Evolutionary conservation across 164 flowering plant genomes (phyloP).

Genomic region (Cinnamomum micranthum): DNA sequence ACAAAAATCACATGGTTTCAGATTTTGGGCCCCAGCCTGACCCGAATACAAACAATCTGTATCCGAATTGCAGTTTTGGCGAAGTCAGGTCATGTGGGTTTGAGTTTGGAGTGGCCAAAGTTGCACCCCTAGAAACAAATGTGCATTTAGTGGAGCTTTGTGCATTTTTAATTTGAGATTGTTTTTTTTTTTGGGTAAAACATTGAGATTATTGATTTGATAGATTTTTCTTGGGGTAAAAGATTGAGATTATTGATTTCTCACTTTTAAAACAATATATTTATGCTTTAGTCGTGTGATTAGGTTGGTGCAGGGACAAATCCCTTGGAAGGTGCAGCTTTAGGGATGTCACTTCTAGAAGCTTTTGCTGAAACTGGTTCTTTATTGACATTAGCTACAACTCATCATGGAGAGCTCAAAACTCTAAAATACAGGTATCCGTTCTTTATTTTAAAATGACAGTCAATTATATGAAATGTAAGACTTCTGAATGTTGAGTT

Average conservation of each 20-base stretch:
- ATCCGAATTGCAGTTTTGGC: too few relatives aligned
- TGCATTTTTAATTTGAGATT: too few relatives aligned
- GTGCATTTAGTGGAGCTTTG: neutral
- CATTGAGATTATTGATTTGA: neutral
- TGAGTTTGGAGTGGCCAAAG: too few relatives aligned
- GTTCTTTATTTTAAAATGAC: neutral
- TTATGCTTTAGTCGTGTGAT: neutral
- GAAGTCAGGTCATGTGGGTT: too few relatives aligned
- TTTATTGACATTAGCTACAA: constrained; percentile 79
- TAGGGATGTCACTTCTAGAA: constrained; percentile 93
- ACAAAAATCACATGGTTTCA: too few relatives aligned
- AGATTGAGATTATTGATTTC: neutral
- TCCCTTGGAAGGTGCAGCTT: constrained; percentile 97
- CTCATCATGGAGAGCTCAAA: constrained; percentile 97
- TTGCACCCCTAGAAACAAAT: neutral
- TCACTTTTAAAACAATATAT: neutral
- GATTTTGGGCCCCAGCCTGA: too few relatives aligned
- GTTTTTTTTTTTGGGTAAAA: neutral
- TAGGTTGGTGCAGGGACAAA: constrained; percentile 99
- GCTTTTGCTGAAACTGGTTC: constrained; percentile 75
- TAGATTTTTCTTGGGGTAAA: neutral
- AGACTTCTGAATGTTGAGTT: neutral
- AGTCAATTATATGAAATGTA: neutral
- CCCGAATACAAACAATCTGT: too few relatives aligned
- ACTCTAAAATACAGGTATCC: constrained; percentile 84